Percentiles rank a stretch among this genome's conserved stretches.
These are phyloP conservation scores for Pleurotus tuoliensis DNA, from an alignment of 768 basidiomycete genomes.

Conservation along the genomic window DNA sequence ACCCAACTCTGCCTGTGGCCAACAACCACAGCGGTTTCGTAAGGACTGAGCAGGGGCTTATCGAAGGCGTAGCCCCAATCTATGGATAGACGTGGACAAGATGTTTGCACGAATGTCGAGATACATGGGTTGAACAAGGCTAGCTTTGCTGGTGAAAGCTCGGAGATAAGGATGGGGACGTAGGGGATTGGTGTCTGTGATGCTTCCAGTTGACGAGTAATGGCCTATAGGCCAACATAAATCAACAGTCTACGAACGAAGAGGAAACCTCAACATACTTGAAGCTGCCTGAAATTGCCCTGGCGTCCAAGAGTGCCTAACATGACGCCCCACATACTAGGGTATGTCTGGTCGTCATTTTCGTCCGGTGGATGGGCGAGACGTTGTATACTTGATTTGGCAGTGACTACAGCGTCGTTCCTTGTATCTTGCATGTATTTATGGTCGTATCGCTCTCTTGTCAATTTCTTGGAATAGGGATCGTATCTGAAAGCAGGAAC, in stretches of 20 bases:
- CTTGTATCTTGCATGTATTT: constrained; percentile 77
- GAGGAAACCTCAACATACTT: constrained; percentile 36
- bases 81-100: constrained; percentile 93
- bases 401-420: constrained; percentile 70
- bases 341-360: constrained; percentile 7
- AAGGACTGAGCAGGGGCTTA: constrained; percentile 84
- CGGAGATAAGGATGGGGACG: constrained; percentile 90
- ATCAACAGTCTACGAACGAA: neutral
- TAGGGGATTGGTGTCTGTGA: constrained; percentile 62
- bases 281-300: constrained; percentile 85
- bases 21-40: constrained; percentile 86
- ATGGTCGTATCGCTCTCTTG: constrained; percentile 88
- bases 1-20: constrained; percentile 69
- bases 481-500: constrained; percentile 97
- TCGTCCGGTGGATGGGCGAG: constrained; percentile 13
- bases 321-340: constrained; percentile 82
- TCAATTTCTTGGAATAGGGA: constrained; percentile 96
- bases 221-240: constrained; percentile 42
- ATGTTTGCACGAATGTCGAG: constrained; percentile 91
- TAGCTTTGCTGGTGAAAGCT: constrained; percentile 94
- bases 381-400: constrained; percentile 57
- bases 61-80: constrained; percentile 99
- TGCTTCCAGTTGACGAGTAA: constrained; percentile 62
- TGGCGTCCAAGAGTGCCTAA: constrained; percentile 94
- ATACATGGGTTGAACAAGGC: constrained; percentile 78